Base-by-base conservation (phyloP, 2,329 filamentous ascomycete genomes). In the Cercospora zeae-maydis region DNA sequence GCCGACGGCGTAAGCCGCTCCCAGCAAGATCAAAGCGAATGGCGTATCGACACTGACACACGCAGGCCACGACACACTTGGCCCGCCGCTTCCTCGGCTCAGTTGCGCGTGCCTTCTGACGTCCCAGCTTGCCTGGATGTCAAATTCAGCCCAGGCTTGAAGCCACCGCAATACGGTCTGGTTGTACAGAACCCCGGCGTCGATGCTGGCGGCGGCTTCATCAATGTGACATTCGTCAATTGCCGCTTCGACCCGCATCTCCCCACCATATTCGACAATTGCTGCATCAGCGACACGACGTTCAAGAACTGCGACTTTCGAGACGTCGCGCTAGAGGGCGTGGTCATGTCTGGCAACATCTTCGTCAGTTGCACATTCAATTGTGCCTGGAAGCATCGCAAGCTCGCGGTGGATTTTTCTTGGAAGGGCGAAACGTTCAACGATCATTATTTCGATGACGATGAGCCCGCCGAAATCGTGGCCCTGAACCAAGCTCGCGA, bases 401-500 rank as follows among this genome's bases (percentile, higher is more conserved):
- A 60, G 13, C 42, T 60, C 4, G 34, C 53, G 4, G 52, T 36
- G 8, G 4, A 55, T 21, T 55, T n/a, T 6, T 4, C 49, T 11
- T 33, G n/a, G 24, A n/a, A 24, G 30, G 31, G 11, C 42, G 14
- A 47, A 19, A 19, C 30, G 14, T 61, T 56, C 36, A 21, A 8
- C 2, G 59, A 49, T 9, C 10, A 34, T 4, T 16, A 10, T 3
- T 14, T 36, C 13, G 14, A 30, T 4, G 27, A 34, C 11, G 30
- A 31, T 10, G 36, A 34, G 16, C 36, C 51, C 93, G 97, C 96
- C 77, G 87, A 86, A 37, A 97, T 91, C 71, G 75, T 98, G 67
- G 87, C 97, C 54, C 85, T 93, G 67, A 89, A 96, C 77, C 97
- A 97, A 83, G 39, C 27, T 14, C 92, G 90, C 77, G 91, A 91